Evolutionary conservation across 257 asterid genomes (phyloP).

Genomic region (Scutellaria baicalensis): DNA sequence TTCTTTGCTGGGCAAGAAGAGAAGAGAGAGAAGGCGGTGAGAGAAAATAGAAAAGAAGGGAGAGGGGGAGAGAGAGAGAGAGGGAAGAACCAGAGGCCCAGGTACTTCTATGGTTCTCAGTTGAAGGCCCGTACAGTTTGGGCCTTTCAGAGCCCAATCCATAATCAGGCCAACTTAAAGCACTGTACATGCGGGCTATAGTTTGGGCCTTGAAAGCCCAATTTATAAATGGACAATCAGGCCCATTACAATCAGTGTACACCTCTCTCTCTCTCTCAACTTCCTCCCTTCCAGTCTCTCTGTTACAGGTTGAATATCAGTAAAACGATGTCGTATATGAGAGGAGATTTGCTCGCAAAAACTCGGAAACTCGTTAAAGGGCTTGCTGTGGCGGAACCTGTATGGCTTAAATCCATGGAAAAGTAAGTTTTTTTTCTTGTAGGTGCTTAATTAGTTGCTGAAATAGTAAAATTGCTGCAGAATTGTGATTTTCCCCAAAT

Average conservation of each 20-base stretch:
- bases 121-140: too few species aligned
- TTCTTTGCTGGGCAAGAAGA: background rate
- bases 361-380: conserved; percentile 88
- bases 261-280: background rate
- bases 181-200: too few species aligned
- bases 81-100: background rate
- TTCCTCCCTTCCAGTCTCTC: background rate
- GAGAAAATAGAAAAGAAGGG: background rate
- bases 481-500: background rate
- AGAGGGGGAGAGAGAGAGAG: too few species aligned
- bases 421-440: conserved; percentile 30
- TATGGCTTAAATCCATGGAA: conserved; percentile 98
- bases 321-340: conserved; percentile 69
- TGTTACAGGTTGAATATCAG: background rate
- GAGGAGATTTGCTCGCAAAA: conserved; percentile 66
- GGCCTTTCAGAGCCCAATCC: too few species aligned
- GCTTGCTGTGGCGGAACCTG: conserved; percentile 74
- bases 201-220: too few species aligned
- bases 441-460: background rate
- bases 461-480: background rate
- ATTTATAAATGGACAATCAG: too few species aligned
- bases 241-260: too few species aligned
- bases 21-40: background rate
- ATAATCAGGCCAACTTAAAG: too few species aligned
- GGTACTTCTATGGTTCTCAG: too few species aligned